Conservation (phyloP, 228 moss, liverwort and hornwort genomes). For the Sphagnum fallax region DNA sequence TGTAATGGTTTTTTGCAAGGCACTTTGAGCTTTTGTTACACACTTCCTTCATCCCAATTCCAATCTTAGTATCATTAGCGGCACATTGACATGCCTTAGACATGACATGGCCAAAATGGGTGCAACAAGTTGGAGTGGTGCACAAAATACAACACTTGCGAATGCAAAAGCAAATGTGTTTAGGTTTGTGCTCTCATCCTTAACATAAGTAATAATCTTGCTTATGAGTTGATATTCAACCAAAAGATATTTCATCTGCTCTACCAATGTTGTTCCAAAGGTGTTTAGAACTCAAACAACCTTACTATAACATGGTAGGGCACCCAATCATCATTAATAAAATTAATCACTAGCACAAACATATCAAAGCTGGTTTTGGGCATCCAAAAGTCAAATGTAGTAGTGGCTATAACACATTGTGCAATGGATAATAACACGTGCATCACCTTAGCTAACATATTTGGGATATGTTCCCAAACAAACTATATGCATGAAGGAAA, state of each 20-base stretch:
- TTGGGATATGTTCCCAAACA: conserved; percentile 41
- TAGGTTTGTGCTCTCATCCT: background rate
- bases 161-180: background rate
- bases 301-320: conserved; percentile 44
- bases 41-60: conserved; percentile 28
- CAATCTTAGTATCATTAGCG: conserved; percentile 11
- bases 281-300: conserved; percentile 26
- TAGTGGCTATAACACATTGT: conserved; percentile 26
- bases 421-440: conserved; percentile 27
- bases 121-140: too few relatives aligned
- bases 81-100: too few relatives aligned
- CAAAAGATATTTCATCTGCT: conserved; percentile 13
- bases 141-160: too few relatives aligned
- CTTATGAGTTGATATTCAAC: background rate
- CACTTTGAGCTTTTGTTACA: conserved; percentile 30
- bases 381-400: conserved; percentile 40
- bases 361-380: conserved; percentile 29
- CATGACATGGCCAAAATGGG: background rate
- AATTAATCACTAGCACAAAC: conserved; percentile 35
- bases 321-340: conserved; percentile 40
- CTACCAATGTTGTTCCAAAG: conserved; percentile 24
- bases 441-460: conserved; percentile 39
- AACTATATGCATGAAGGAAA: conserved; percentile 41
- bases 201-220: background rate
- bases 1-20: conserved; percentile 17